A percentile compares a stretch with the other conserved stretches of the same genome.
Evolutionary conservation across 371 early-diverging fungal species (phyloP).

Genomic region (Apophysomyces variabilis): DNA sequence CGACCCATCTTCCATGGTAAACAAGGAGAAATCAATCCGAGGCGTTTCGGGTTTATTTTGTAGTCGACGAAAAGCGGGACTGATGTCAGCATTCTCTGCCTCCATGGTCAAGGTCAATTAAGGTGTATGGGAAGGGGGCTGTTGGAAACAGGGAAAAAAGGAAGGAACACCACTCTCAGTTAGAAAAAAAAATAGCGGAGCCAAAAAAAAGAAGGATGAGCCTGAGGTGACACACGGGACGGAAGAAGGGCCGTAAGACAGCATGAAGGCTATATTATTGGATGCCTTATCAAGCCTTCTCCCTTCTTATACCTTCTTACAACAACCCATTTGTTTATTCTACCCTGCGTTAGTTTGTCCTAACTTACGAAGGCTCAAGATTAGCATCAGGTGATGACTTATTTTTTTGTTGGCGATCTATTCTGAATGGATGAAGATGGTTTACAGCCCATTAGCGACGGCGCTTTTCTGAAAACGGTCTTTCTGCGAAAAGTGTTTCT

Average conservation of each 20-base stretch:
- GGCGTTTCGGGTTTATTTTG: constrained; percentile 40
- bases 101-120: not conserved
- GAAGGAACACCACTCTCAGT: constrained; percentile 4
- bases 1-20: constrained; percentile 80
- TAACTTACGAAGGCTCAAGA: no score
- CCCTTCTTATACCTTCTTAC: no score
- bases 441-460: no score
- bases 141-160: constrained; percentile 9
- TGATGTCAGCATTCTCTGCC: constrained; percentile 17
- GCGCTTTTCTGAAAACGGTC: no score
- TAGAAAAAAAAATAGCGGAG: constrained; percentile 6
- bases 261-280: not conserved
- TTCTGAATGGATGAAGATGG: no score
- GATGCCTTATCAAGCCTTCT: no score
- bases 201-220: constrained; percentile 11
- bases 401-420: no score
- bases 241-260: not conserved
- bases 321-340: no score
- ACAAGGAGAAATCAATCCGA: constrained; percentile 73
- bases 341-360: no score
- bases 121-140: not conserved
- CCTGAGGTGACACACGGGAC: not conserved
- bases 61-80: constrained; percentile 24
- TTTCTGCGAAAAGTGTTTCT: no score
- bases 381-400: no score